phyloP scores from a whole-genome alignment of 163 green algal species.

The Chlorella variabilis region DNA sequence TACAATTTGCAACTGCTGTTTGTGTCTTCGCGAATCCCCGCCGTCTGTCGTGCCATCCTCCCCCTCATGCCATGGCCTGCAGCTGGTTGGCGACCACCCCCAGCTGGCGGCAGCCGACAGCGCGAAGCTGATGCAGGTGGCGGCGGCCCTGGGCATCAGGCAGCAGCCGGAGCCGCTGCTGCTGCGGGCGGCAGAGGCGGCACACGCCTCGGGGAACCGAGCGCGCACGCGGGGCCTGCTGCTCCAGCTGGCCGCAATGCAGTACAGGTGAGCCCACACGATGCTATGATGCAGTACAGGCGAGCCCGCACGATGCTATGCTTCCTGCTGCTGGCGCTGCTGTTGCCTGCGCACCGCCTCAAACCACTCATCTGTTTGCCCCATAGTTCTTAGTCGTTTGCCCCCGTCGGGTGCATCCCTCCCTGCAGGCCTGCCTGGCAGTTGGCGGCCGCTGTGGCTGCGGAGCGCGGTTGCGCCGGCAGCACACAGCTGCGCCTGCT shows the following conservation, averaged over 20 bases:
- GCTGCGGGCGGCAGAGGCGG: conserved; percentile 11
- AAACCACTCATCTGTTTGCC: too few relatives aligned
- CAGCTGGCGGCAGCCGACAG: conserved; percentile 25
- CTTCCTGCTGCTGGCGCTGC: too few relatives aligned
- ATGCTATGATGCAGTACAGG: too few relatives aligned
- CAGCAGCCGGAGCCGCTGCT: conserved; percentile 33
- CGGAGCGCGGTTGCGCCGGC: not conserved
- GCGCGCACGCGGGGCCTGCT: not conserved
- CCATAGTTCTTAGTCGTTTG: too few relatives aligned
- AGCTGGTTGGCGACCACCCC: conserved; percentile 17
- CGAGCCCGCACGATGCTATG: not conserved
- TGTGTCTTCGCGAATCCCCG: too few relatives aligned
- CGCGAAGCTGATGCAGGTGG: not conserved
- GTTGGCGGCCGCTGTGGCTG: not conserved
- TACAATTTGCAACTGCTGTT: too few relatives aligned
- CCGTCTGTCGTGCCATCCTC: too few relatives aligned
- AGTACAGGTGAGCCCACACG: not conserved
- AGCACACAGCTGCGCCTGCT: not conserved
- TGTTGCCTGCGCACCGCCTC: too few relatives aligned
- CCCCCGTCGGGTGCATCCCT: not conserved
- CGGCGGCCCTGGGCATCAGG: not conserved
- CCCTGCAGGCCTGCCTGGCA: conserved; percentile 18
- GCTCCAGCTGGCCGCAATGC: not conserved
- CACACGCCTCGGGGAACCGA: not conserved
- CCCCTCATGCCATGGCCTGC: too few relatives aligned